Evolutionary conservation across 78 protist genomes (phyloP), one percentile per base, ranked within the genome.

Genomic region (Cavenderia fasciculata): DNA sequence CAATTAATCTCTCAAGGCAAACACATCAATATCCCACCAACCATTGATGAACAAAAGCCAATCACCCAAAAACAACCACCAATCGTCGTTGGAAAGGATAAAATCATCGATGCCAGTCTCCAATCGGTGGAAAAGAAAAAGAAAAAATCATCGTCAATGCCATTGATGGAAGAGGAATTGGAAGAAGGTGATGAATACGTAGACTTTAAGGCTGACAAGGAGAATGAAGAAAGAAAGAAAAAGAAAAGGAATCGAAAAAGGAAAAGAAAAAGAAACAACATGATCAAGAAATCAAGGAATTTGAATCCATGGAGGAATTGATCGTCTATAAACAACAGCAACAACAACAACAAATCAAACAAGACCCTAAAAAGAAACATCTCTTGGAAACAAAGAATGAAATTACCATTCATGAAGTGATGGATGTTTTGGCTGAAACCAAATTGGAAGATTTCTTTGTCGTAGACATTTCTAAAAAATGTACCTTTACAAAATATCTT

Each of bases 401-500:
- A 23, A 1, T 68, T 12, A 65, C 38, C 2, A 57, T 82, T 8
- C 33, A 68, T 3, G 78, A 82, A 1, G 66, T 82, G 18, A 68
- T 68, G 78, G 59, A 82, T 4, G 74, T 57, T 7, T 68, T 82
- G 25, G 76, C 78, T 11, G 69, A 70, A 0, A 56, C 90, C 25
- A 71, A 68, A 27, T 57, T 82, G 31, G 90, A 82, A 40, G 90
- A 82, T 57, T 82, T 82, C 23, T 31, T 11, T 40, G 90, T 82
- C 12, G 21, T 82, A 33, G 61, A 82, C 44, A 34, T 82, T 4
- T 43, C 73, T 29, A 49, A 68, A 4, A 82, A 82, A 57, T 82
- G 90, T 31, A 51, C 8, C 10, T 82, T 66, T 71, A 59, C 90
- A 0, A 40, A 82, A 12, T 68, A 68, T 56, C 21, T 82, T 21